These are phyloP conservation scores for Pythium vanterpoolii DNA, from an alignment of 352 stramenopile genomes.

Conservation along the genomic window DNA sequence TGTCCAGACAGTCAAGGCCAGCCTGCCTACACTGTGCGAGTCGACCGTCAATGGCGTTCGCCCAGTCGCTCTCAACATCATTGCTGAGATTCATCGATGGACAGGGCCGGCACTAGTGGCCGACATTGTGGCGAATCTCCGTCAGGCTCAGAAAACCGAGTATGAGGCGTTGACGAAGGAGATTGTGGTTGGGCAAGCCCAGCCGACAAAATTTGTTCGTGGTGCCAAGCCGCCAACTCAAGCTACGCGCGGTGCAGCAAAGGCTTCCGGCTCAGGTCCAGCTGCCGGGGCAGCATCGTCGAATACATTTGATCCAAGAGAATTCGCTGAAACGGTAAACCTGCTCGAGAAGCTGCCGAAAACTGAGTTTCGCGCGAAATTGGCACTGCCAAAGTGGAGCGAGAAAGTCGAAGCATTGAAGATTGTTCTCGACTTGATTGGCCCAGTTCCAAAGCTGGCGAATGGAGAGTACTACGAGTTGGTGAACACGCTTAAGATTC, in stretches of 20 bases:
- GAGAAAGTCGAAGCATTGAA: slow-evolving; percentile 84
- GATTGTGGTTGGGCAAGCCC: slow-evolving; percentile 55
- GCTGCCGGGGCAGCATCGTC: slow-evolving; percentile 10
- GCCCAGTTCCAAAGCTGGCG: slow-evolving; percentile 78
- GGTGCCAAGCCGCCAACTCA: slow-evolving; percentile 40
- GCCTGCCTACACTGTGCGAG: slow-evolving; percentile 68
- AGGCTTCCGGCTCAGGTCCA: slow-evolving; percentile 4
- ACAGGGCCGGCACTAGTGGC: slow-evolving; percentile 68
- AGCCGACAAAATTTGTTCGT: slow-evolving; percentile 65
- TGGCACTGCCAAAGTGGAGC: slow-evolving; percentile 81
- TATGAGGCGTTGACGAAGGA: slow-evolving; percentile 80
- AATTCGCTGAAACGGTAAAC: slow-evolving; percentile 85
- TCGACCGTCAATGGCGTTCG: slow-evolving; percentile 81
- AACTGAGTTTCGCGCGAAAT: slow-evolving; percentile 76
- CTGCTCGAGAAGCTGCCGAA: slow-evolving; percentile 75
- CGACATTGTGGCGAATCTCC: slow-evolving; percentile 77
- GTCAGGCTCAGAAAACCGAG: slow-evolving; percentile 80
- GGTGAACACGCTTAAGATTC: slow-evolving; percentile 74
- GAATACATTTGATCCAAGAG: slow-evolving; percentile 63
- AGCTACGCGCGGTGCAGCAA: slow-evolving; percentile 10
- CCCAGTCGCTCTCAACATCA: slow-evolving; percentile 69
- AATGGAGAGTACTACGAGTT: slow-evolving; percentile 87
- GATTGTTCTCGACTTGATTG: slow-evolving; percentile 82
- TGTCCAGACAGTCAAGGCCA: slow-evolving; percentile 62
- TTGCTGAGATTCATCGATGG: slow-evolving; percentile 83